Base-by-base conservation (phyloP, 1,284 basidiomycete species). In the Apiotrichum gracile region DNA sequence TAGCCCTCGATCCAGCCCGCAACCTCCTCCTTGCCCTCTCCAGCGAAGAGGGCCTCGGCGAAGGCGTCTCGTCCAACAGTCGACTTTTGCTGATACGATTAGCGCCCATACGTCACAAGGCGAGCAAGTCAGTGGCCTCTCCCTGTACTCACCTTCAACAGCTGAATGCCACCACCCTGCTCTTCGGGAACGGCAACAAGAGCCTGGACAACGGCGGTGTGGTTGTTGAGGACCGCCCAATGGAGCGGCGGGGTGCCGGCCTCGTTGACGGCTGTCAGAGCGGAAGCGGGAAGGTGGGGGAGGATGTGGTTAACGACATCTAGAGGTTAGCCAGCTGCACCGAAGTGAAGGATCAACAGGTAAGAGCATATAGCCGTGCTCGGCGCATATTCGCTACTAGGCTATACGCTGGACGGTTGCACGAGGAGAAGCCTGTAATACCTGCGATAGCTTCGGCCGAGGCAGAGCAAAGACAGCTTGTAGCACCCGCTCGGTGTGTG, bases 161-260 rank as follows among this genome's bases (percentile, higher is more conserved):
- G 45, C 16, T 55, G 63, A 25, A 74, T 45, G 25, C 74, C 74
- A 26, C 74, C 74, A 10, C 74, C 73, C 40, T 65, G 50, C 51
- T 68, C 70, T 51, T 74, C 70, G 16, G 72, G 65, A 27, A 68
- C 47, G 22, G 73, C 66, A 10, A 91, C 82, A 31, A 93, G 81
- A n/a, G 78, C 78, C 69, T 86, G 79, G 1, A 83, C 81, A 48
- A 84, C 73, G 10, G 74, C 65, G 7, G 92, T 79, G 61, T 92
- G 89, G 16, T 81, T 78, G 73, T 93, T 93, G 38, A 91, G 70
- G 1, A 87, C 83, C 0, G 91, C 90, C 90, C 90, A 93, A 69
- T 93, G 91, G 12, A 93, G 75, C 6, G 91, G 79, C 2, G 88
- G 91, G 16, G 88, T 90, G 54, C 83, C 80, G 2, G 86, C 80